Evolutionary conservation across 228 moss, liverwort and hornwort genomes (phyloP).

Genomic region (Sphagnum fallax): DNA sequence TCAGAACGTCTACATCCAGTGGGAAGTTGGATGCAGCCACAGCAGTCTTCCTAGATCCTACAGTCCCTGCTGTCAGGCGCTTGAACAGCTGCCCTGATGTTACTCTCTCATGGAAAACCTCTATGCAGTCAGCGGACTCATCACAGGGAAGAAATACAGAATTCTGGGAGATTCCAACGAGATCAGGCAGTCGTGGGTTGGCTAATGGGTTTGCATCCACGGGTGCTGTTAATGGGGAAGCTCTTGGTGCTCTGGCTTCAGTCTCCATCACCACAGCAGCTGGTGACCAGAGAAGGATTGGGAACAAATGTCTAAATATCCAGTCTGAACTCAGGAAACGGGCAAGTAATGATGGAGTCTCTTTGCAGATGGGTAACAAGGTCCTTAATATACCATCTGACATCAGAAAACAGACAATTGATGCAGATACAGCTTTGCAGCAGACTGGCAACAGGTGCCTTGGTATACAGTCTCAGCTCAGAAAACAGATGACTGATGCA

Average conservation of each 20-base stretch:
- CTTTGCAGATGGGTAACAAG: too few species aligned
- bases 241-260: neutral
- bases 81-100: slow-evolving; percentile 10
- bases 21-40: neutral
- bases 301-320: neutral
- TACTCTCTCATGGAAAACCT: neutral
- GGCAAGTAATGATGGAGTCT: too few species aligned
- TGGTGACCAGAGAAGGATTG: neutral
- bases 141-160: neutral
- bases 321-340: neutral
- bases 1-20: too few species aligned
- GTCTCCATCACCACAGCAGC: slow-evolving; percentile 1
- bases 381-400: too few species aligned
- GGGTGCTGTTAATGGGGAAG: neutral
- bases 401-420: too few species aligned
- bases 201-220: neutral
- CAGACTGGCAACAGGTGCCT: too few species aligned
- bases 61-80: slow-evolving; percentile 13
- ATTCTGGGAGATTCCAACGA: neutral
- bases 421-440: too few species aligned
- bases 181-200: neutral
- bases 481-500: too few species aligned
- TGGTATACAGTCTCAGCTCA: too few species aligned
- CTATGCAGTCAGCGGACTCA: slow-evolving; percentile 1
- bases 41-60: slow-evolving; percentile 7